Conservation (phyloP, 768 basidiomycete genomes). For the Kondoa subrosea region DNA sequence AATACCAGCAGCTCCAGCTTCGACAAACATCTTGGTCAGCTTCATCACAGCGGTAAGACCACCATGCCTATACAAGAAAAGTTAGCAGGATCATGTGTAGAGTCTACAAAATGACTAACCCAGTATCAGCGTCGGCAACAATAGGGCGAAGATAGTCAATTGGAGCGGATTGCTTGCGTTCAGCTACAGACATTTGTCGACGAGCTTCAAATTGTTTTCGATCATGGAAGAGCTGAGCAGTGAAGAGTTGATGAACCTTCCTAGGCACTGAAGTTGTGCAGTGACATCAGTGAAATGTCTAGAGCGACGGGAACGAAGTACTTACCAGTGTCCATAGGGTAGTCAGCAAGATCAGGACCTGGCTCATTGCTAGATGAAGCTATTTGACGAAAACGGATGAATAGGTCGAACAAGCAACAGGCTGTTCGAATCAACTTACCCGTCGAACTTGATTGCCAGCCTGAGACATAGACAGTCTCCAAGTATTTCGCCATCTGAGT, state of each 20-base stretch:
- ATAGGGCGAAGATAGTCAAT: slow-evolving; percentile 49
- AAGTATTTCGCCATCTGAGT: slow-evolving; percentile 96
- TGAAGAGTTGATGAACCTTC: slow-evolving; percentile 96
- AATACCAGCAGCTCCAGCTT: slow-evolving; percentile 93
- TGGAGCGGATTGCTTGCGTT: slow-evolving; percentile 51
- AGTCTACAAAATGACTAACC: neutral
- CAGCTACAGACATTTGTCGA: slow-evolving; percentile 48
- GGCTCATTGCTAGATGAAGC: slow-evolving; percentile 89
- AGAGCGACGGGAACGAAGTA: neutral
- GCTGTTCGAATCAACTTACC: too few relatives aligned
- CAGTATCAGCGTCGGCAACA: slow-evolving; percentile 70
- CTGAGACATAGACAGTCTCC: slow-evolving; percentile 96
- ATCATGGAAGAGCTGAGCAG: slow-evolving; percentile 97
- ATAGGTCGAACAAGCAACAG: too few relatives aligned
- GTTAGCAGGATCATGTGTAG: neutral
- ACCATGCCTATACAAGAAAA: slow-evolving; percentile 46
- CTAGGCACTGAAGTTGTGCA: slow-evolving; percentile 95
- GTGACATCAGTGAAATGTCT: neutral
- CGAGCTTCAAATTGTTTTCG: slow-evolving; percentile 81
- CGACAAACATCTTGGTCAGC: slow-evolving; percentile 94
- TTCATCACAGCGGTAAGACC: slow-evolving; percentile 98
- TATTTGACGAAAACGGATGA: slow-evolving; percentile 41
- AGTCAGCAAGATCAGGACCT: slow-evolving; percentile 92
- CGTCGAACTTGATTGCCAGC: slow-evolving; percentile 63
- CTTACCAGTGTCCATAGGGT: too few relatives aligned